Base-by-base conservation (phyloP, 2,329 filamentous ascomycete species). In the Sarocladium oryzae region DNA sequence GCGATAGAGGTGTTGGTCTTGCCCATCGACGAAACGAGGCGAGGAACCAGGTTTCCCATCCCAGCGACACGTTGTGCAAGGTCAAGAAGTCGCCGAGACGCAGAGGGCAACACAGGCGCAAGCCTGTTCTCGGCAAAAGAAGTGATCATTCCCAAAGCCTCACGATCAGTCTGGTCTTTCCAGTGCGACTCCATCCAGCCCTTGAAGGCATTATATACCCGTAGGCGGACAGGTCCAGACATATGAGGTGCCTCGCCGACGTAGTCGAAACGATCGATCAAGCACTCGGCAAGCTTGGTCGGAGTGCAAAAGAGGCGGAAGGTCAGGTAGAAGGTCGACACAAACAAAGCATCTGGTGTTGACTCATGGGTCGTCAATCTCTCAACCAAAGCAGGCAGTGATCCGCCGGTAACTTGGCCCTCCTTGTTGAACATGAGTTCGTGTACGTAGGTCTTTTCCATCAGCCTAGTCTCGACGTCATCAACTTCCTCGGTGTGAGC, bases 141-240 rank as follows among this genome's bases (percentile, higher is more conserved):
- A 30, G 86, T 76, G 56, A 99, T 95, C 46, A 87, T 73, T 1
- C 78, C 74, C 8, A 99, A 74, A 1, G 91, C 89, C 11, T 82
- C 78, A 50, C 81, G 80, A 64, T 99, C 93, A 10, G 84, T 83
- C 53, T 89, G 82, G 56, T 89, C 82, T 45, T 87, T 83, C 92
- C 93, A 99, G 68, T 99, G 90, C 6, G 88, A 93, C 70, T 97
- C 93, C 18, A 99, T 74, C 93, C 93, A 99, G 37, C 88, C 88
- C 69, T 99, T 99, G 76, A 99, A 89, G 52, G 90, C 85, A 64
- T 99, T 97, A 73, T 95, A 97, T 1, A 97, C 89, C 49, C 93
- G 83, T 45, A 99, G 74, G 49, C 91, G 84, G 20, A 97, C 92
- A 0, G 92, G 89, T 2, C 77, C 80, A 20, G 90, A 84, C 56